Evolutionary conservation across 2,329 filamentous ascomycete species (phyloP), one percentile per base, ranked within the genome.

Genomic region (Ceratocystis papillata): DNA sequence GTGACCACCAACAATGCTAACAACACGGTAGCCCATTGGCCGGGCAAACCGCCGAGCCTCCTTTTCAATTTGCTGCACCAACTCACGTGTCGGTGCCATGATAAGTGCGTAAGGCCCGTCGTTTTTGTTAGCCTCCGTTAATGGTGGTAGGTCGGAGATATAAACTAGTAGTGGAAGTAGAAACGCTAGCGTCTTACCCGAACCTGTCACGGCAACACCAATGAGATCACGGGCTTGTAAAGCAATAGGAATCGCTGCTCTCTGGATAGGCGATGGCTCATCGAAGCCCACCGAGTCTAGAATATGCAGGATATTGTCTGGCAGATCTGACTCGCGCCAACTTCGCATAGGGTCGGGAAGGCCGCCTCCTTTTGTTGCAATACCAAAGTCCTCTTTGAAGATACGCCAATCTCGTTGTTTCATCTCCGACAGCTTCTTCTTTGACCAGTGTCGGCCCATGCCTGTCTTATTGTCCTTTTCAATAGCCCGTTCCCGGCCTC

Each of bases 311-410:
- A 99, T 77, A 1, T 85, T 82, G 68, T 83, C 81, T 2, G 94
- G 92, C 48, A 99, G 80, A 5, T 81, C 81, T 2, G 92, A 96
- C 75, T 99, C 94, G 60, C 83, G 74, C 94, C 94, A 99, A 71
- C 81, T 90, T 62, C 94, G 90, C 92, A 99, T 97, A 0, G 94
- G 94, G 72, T 97, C 93, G 0, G 94, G 94, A 66, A 97, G 90
- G 30, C 83, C 82, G 55, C 93, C 93, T 67, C 94, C 94, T 75
- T 96, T 97, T 7, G 91, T 96, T 50, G 87, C 82, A 74, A 99
- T 99, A 71, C 94, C 95, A 78, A 96, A 97, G 76, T 99, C 92
- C 75, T 97, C 94, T 77, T 97, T 99, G 85, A 99, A 96, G 71
- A 99, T 97, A 73, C 94, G 89, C 94, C 94, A 99, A 76, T 99